Conservation (phyloP, 1,284 basidiomycete genomes). For the Puccinia horiana region DNA sequence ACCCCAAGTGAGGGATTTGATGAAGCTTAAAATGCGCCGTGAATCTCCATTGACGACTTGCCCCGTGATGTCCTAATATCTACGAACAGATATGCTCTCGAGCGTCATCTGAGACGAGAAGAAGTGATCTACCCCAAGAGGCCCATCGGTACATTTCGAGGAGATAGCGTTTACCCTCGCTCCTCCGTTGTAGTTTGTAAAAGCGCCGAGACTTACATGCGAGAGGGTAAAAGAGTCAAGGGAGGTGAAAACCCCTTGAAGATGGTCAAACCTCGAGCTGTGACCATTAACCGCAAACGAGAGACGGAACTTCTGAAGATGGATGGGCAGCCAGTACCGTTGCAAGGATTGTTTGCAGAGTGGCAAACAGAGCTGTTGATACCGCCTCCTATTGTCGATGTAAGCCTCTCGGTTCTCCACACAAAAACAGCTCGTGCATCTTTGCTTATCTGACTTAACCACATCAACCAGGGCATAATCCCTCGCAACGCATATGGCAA, state of each 20-base stretch:
- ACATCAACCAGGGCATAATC: slow-evolving; percentile 71
- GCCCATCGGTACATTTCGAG: slow-evolving; percentile 86
- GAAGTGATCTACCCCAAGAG: slow-evolving; percentile 79
- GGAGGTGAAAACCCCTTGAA: slow-evolving; percentile 76
- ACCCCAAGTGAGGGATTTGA: slow-evolving; percentile 66
- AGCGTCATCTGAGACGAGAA: slow-evolving; percentile 82
- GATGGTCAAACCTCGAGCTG: slow-evolving; percentile 80
- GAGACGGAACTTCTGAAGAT: slow-evolving; percentile 74
- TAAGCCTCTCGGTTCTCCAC: slow-evolving; percentile 8
- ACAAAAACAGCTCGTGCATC: neutral
- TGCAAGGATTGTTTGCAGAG: slow-evolving; percentile 83
- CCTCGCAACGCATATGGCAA: slow-evolving; percentile 97
- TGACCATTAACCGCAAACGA: slow-evolving; percentile 77
- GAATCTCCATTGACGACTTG: too few relatives aligned
- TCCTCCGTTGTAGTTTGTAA: slow-evolving; percentile 79
- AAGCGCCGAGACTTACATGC: slow-evolving; percentile 92
- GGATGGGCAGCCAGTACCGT: slow-evolving; percentile 66
- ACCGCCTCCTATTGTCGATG: slow-evolving; percentile 78
- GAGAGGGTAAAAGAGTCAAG: slow-evolving; percentile 74
- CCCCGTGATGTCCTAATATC: neutral
- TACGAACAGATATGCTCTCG: slow-evolving; percentile 69
- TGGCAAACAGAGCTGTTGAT: slow-evolving; percentile 81
- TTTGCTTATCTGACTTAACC: neutral
- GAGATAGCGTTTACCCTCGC: slow-evolving; percentile 87
- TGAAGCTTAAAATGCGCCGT: neutral